Evolutionary conservation across 2,329 filamentous ascomycete species (phyloP).

Genomic region (Grosmannia clavigera): DNA sequence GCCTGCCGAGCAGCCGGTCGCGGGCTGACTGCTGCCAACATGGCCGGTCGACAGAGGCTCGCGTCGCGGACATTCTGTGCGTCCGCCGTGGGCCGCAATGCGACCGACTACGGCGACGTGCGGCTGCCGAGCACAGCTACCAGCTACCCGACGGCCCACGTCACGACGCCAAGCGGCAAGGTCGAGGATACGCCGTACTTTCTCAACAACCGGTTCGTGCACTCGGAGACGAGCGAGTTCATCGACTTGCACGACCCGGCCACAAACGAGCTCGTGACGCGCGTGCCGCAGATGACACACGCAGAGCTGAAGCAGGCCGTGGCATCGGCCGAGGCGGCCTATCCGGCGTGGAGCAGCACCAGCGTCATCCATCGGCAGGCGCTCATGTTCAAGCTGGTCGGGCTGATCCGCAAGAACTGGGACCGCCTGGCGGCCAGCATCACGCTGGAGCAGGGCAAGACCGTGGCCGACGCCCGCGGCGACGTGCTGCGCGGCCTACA

Average conservation of each 20-base stretch:
- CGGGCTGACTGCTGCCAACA: no score
- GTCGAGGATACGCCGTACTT: slow-evolving; percentile 69
- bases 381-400: slow-evolving; percentile 79
- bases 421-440: slow-evolving; percentile 75
- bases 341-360: slow-evolving; percentile 59
- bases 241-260: slow-evolving; percentile 74
- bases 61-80: background rate
- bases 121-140: slow-evolving; percentile 40
- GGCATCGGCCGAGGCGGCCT: slow-evolving; percentile 63
- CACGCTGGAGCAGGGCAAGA: slow-evolving; percentile 81
- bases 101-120: slow-evolving; percentile 24
- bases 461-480: slow-evolving; percentile 68
- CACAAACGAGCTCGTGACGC: slow-evolving; percentile 74
- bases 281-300: slow-evolving; percentile 71
- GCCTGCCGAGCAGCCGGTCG: background rate
- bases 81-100: slow-evolving; percentile 38
- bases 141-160: slow-evolving; percentile 59
- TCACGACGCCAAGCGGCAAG: slow-evolving; percentile 43
- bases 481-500: slow-evolving; percentile 74
- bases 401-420: slow-evolving; percentile 72
- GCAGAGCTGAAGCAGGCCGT: slow-evolving; percentile 64
- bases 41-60: background rate
- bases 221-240: slow-evolving; percentile 56
- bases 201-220: slow-evolving; percentile 65
- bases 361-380: slow-evolving; percentile 65